Conservation (phyloP, 176 grass and related monocot genomes). For the Bothriochloa decipiens region DNA sequence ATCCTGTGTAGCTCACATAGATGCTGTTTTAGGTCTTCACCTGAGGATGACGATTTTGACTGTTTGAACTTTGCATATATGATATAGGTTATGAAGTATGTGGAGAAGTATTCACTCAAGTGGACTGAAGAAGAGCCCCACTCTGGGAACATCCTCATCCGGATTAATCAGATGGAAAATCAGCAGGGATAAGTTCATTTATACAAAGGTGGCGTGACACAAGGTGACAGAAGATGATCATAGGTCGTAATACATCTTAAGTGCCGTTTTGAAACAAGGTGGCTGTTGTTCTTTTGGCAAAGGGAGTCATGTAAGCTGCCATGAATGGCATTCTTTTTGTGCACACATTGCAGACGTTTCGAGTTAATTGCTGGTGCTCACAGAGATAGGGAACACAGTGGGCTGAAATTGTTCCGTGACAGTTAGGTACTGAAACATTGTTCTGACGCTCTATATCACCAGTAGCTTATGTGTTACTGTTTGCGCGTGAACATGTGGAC, state of each 20-base stretch:
- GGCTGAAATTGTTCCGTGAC: neutral
- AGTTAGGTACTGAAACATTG: conserved; percentile 11
- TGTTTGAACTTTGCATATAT: conserved; percentile 22
- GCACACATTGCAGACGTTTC: neutral
- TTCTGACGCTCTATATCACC: neutral
- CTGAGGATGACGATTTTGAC: conserved; percentile 14
- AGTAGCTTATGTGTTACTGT: neutral
- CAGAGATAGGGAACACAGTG: neutral
- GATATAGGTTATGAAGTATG: conserved; percentile 75
- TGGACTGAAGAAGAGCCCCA: conserved; percentile 69
- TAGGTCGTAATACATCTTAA: conserved; percentile 4
- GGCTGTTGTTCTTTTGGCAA: conserved; percentile 24
- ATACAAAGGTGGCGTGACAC: conserved; percentile 11
- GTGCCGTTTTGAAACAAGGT: conserved; percentile 23
- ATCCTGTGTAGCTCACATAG: neutral
- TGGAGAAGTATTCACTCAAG: conserved; percentile 69
- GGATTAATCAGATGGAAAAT: conserved; percentile 63
- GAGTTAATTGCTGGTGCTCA: neutral
- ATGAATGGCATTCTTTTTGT: conserved; percentile 33
- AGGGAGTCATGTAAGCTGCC: conserved; percentile 4
- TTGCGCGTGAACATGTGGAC: neutral
- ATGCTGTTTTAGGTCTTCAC: neutral
- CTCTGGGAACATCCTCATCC: conserved; percentile 49
- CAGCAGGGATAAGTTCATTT: conserved; percentile 33
- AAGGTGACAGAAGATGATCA: conserved; percentile 35